A percentile compares a stretch with the other conserved stretches of the same genome.
Conservation (phyloP, 441 rosid species). For the Pelargonium citronellum region DNA sequence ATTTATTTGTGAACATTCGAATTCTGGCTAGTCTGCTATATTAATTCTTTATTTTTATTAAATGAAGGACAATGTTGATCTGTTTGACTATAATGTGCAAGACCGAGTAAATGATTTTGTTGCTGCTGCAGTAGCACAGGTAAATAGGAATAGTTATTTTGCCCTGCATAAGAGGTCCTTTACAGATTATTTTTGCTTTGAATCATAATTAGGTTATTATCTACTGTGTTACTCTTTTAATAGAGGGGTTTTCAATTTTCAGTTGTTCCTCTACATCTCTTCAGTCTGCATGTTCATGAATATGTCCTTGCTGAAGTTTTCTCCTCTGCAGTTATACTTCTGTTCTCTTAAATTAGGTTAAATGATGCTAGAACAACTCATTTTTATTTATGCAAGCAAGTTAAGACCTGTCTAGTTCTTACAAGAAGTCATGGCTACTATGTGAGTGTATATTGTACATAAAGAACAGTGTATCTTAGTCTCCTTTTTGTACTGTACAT, state of each 20-base stretch:
- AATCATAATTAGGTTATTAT: not conserved
- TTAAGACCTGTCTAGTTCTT: too few species aligned
- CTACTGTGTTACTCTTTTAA: not conserved
- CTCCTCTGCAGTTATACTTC: not conserved
- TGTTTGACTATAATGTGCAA: conserved; percentile 95
- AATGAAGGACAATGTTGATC: conserved; percentile 63
- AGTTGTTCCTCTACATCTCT: not conserved
- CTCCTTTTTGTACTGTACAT: not conserved
- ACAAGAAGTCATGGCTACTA: too few species aligned
- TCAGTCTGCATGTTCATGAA: not conserved
- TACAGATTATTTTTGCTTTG: not conserved
- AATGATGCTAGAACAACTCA: not conserved
- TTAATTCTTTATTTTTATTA: conserved; percentile 18
- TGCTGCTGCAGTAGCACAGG: conserved; percentile 89
- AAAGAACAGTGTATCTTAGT: conserved; percentile 18
- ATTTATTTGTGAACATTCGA: not conserved
- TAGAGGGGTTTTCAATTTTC: not conserved
- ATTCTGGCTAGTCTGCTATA: conserved; percentile 13
- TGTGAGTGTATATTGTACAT: too few species aligned
- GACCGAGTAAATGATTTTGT: conserved; percentile 86
- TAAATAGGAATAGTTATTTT: conserved; percentile 23
- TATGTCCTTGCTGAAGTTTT: not conserved
- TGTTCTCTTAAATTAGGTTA: conserved; percentile 1
- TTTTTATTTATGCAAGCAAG: not conserved
- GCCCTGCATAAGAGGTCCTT: not conserved